phyloP scores from a whole-genome alignment of 768 basidiomycete genomes.

The Lentinula sp. region DNA sequence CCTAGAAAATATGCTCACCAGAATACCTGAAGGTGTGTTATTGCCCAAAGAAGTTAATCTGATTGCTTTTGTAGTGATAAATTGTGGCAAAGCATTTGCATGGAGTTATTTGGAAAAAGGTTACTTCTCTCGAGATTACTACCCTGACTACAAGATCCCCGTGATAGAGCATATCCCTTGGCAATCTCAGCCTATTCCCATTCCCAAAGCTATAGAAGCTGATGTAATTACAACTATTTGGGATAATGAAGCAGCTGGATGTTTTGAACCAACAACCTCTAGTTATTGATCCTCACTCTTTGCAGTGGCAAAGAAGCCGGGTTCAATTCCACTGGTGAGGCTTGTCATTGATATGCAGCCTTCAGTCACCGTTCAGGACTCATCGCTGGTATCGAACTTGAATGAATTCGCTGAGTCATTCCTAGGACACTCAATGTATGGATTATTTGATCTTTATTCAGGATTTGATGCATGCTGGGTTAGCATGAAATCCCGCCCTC shows the following conservation, averaged over 20 bases:
- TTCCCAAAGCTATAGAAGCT: background rate
- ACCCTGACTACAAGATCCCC: background rate
- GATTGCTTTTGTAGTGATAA: background rate
- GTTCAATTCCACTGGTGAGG: too few relatives aligned
- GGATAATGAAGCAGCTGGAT: background rate
- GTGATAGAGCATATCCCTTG: background rate
- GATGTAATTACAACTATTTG: background rate
- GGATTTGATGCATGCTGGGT: too few relatives aligned
- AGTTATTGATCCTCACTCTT: too few relatives aligned
- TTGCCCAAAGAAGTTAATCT: background rate
- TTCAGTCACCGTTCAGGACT: too few relatives aligned
- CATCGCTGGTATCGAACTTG: too few relatives aligned
- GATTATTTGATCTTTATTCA: too few relatives aligned
- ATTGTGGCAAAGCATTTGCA: background rate
- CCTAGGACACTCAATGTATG: too few relatives aligned
- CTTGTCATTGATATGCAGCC: too few relatives aligned
- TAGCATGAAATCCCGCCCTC: too few relatives aligned
- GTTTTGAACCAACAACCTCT: background rate
- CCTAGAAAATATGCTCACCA: background rate
- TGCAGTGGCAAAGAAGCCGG: too few relatives aligned
- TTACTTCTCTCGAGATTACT: background rate
- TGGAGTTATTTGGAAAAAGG: background rate
- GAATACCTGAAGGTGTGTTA: background rate
- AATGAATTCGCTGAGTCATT: too few relatives aligned
- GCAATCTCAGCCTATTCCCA: background rate